Evolutionary conservation across 2,329 filamentous ascomycete species (phyloP), one percentile per base, ranked within the genome.

Genomic region (Myriosclerotinia duriaeana): DNA sequence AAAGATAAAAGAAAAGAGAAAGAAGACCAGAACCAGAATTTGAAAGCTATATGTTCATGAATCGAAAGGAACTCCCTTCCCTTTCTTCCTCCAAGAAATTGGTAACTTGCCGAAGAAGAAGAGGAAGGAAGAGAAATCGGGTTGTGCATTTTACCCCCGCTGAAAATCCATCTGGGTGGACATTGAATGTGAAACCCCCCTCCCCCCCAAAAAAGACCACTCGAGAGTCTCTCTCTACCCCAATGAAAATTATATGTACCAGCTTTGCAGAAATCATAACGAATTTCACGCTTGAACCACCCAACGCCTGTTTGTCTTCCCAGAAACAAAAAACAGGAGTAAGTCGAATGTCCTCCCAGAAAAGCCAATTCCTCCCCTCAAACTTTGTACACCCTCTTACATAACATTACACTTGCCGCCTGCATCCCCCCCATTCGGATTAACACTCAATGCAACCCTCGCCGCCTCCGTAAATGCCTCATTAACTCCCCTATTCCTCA

Each of bases 391-490:
- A 53, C 8, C 22, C 34, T 5, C 20, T 36, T 65, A 89, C 87
- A 89, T 88, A 69, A 89, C 77, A 68, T 76, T 75, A 76, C 87
- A 89, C 75, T 85, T 87, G 69, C 80, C 81, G 67, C 87, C 84
- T 69, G 88, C 86, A 72, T 76, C 77, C 20, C 74, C 76, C 3
- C 85, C 84, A 68, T 86, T 86, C 73, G 87, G 85, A 79, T 85
- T 88, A 66, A 89, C 87, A 72, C 86, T 87, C 66, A 99, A 83
- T 17, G 95, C 95, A 46, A 99, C 95, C 75, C 96, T 90, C 34
- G 95, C 94, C 52, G 95, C 95, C 82, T 99, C 95, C 52, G 95
- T 98, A 76, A 99, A 99, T 53, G 95, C 95, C 80, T 99, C 95
- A 79, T 98, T 97, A 76, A 99, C 96, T 69, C 95, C 95, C 61